Percentiles rank a stretch among this genome's conserved stretches.
phyloP scores from a whole-genome alignment of 1,284 basidiomycete species.

The Tilletia caries region DNA sequence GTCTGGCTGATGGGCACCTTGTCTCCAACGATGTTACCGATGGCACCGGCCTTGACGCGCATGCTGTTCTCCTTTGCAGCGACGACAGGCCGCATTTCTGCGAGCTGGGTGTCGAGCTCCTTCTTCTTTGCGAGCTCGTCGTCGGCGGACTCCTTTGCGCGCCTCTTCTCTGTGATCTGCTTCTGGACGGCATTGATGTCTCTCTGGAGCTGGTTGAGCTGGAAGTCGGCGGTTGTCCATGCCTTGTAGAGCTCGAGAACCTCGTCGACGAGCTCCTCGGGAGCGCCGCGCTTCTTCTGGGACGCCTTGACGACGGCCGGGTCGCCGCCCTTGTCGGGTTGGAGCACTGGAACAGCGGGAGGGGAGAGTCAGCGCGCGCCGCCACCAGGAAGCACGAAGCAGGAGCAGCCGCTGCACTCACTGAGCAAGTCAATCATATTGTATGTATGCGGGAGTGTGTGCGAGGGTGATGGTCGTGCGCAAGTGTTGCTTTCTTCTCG shows the following conservation, averaged over 20 bases:
- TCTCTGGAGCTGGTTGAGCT: conserved; percentile 73
- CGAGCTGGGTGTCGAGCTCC: conserved; percentile 73
- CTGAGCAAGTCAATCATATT: conserved; percentile 10
- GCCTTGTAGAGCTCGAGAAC: conserved; percentile 85
- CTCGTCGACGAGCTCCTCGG: conserved; percentile 88
- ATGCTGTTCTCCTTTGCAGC: conserved; percentile 70
- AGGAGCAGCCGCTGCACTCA: neutral
- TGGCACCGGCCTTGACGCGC: conserved; percentile 72
- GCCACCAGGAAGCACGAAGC: neutral
- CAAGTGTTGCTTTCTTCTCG: no score
- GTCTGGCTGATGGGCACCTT: conserved; percentile 79
- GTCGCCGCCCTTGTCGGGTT: conserved; percentile 70
- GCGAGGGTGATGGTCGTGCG: neutral
- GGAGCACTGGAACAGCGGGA: conserved; percentile 33
- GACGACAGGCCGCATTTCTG: conserved; percentile 62
- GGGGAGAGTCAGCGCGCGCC: conserved; percentile 18
- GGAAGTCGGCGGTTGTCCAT: conserved; percentile 86
- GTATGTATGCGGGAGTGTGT: neutral
- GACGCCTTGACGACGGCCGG: conserved; percentile 88
- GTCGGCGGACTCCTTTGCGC: conserved; percentile 84
- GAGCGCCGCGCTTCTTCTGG: conserved; percentile 82
- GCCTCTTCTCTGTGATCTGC: conserved; percentile 88
- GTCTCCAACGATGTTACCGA: conserved; percentile 90
- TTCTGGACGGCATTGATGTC: conserved; percentile 87
- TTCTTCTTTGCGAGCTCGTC: conserved; percentile 77